Evolutionary conservation across 345 rosid genomes (phyloP).

Genomic region (Eucalyptus cloeziana): DNA sequence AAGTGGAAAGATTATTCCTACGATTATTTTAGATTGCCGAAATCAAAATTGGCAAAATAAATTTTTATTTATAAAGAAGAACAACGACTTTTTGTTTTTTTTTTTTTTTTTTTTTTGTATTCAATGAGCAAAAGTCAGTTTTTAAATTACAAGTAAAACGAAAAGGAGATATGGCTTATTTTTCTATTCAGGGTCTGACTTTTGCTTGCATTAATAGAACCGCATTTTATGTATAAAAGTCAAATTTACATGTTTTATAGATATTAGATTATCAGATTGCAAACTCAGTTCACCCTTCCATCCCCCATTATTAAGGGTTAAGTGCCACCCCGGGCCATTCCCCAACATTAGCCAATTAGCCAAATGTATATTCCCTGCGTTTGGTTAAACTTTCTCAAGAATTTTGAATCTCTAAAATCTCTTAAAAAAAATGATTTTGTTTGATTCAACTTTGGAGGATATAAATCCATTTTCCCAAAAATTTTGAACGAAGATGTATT

Average conservation of each 20-base stretch:
- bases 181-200: not conserved
- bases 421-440: not conserved
- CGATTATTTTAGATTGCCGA: not conserved
- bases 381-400: too few species aligned
- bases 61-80: not conserved
- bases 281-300: not conserved
- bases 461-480: not conserved
- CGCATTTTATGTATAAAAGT: not conserved
- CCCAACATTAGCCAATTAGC: too few species aligned
- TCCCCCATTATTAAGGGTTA: too few species aligned
- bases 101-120: not conserved
- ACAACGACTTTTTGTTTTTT: not conserved
- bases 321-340: too few species aligned
- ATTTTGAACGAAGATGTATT: not conserved
- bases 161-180: not conserved
- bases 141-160: not conserved
- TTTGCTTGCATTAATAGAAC: not conserved
- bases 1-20: not conserved
- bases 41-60: not conserved
- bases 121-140: not conserved
- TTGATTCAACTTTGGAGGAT: not conserved
- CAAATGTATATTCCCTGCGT: too few species aligned
- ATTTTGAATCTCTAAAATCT: too few species aligned
- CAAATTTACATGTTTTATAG: not conserved
- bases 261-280: not conserved